A percentile compares a stretch with the other conserved stretches of the same genome.
These are phyloP conservation scores for Nemania sp. DNA, from an alignment of 2,329 filamentous ascomycete species.

Conservation along the genomic window DNA sequence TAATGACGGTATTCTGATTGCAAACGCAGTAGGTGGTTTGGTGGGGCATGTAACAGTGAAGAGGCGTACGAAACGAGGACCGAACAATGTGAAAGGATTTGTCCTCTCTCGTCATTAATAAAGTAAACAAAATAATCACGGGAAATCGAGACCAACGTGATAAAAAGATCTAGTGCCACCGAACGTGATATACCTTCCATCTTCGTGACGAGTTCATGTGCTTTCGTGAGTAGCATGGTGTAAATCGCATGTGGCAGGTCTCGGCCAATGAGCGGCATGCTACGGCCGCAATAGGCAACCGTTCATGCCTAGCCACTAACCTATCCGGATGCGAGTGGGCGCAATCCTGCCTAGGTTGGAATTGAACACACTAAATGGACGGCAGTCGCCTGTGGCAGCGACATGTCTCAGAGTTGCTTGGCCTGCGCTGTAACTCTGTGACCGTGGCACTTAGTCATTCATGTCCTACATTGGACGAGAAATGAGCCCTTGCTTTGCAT, in stretches of 20 bases:
- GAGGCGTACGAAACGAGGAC: too few relatives aligned
- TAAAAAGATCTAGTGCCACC: constrained; percentile 1
- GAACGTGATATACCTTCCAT: not conserved
- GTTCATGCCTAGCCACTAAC: constrained; percentile 13
- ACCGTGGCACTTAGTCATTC: too few relatives aligned
- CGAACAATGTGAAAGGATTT: too few relatives aligned
- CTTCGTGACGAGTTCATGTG: constrained; percentile 8
- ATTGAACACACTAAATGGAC: not conserved
- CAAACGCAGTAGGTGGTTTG: too few relatives aligned
- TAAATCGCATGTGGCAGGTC: constrained; percentile 10
- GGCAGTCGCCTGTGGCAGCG: too few relatives aligned
- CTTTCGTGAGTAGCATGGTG: not conserved
- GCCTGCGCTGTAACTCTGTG: too few relatives aligned
- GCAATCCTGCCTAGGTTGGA: too few relatives aligned
- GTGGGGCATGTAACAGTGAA: too few relatives aligned
- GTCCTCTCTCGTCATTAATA: not conserved
- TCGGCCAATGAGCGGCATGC: constrained; percentile 15
- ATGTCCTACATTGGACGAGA: too few relatives aligned
- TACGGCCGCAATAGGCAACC: constrained; percentile 20
- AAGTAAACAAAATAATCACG: not conserved
- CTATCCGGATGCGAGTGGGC: too few relatives aligned
- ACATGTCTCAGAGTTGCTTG: too few relatives aligned
- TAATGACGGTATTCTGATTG: not conserved
- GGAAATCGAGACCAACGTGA: not conserved
- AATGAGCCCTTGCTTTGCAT: too few relatives aligned